Percentiles rank a stretch among this genome's conserved stretches.
Conservation (phyloP, 169 alveolate species). For the Plasmodium ovale region DNA sequence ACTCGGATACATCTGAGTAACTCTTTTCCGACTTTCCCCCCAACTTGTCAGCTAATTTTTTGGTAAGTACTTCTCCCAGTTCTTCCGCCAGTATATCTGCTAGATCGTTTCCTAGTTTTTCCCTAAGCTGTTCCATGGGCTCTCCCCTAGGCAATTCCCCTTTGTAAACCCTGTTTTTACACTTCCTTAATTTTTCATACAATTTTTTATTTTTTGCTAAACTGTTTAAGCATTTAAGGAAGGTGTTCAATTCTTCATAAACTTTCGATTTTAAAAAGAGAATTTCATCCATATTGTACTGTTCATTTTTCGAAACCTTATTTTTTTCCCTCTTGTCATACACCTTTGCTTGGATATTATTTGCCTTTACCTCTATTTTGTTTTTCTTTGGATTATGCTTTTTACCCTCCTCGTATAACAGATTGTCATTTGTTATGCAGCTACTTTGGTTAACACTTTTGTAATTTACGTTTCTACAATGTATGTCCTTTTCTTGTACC, state of each 20-base stretch:
- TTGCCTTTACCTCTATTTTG: no score
- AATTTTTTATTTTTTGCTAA: constrained; percentile 44
- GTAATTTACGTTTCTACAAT: no score
- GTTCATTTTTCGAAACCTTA: background rate
- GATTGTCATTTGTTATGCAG: no score
- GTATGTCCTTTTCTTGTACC: no score
- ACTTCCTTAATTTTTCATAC: constrained; percentile 33
- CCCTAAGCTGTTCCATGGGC: no score
- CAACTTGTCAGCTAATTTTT: background rate
- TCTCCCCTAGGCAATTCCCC: background rate
- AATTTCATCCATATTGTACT: constrained; percentile 29
- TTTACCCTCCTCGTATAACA: no score
- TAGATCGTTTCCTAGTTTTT: no score
- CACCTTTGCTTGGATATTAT: no score
- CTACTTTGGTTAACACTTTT: no score
- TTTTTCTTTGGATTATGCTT: no score
- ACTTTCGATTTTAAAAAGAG: constrained; percentile 27
- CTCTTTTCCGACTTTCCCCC: background rate
- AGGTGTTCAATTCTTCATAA: constrained; percentile 15
- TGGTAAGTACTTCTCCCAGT: no score
- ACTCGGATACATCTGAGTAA: constrained; percentile 9
- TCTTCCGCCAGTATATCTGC: no score
- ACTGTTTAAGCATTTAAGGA: constrained; percentile 25
- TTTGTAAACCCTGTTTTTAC: background rate
- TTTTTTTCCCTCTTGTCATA: background rate